phyloP scores from a whole-genome alignment of 2,329 filamentous ascomycete genomes.

The Penicillium sp. region DNA sequence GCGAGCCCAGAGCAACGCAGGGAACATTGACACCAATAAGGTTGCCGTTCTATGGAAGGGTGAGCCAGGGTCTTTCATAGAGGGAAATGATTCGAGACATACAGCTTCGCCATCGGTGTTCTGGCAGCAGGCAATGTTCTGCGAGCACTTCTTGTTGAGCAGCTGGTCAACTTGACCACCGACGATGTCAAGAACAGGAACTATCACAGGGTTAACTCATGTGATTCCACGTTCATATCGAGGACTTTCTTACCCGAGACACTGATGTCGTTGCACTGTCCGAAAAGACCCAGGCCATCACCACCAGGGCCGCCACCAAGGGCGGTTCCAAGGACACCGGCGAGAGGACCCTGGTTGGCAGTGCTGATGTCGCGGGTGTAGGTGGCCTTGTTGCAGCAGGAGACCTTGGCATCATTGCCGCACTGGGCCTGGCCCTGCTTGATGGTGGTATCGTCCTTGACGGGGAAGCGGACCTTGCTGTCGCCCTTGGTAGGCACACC shows the following conservation, averaged over 20 bases:
- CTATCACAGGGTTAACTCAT: not conserved
- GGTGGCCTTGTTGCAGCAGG: constrained; percentile 31
- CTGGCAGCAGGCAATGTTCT: constrained; percentile 31
- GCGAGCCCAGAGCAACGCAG: constrained; percentile 29
- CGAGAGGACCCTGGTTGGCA: constrained; percentile 18
- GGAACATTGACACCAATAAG: constrained; percentile 28
- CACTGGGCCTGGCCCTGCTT: constrained; percentile 22
- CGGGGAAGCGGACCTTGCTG: constrained; percentile 16
- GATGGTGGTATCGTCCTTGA: constrained; percentile 15
- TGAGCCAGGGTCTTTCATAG: not conserved
- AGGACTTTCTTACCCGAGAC: constrained; percentile 1
- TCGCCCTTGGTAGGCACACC: no score
- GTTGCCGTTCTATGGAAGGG: constrained; percentile 21
- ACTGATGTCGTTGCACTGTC: constrained; percentile 31
- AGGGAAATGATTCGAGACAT: constrained; percentile 1
- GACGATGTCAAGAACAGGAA: constrained; percentile 10
- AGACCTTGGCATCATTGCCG: constrained; percentile 21
- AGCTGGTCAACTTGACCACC: constrained; percentile 16
- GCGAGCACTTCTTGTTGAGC: constrained; percentile 28
- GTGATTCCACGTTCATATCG: not conserved
- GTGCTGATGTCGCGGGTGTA: constrained; percentile 18
- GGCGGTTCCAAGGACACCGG: constrained; percentile 23
- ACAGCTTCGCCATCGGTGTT: constrained; percentile 21
- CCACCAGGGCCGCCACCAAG: constrained; percentile 23
- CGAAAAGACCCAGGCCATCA: constrained; percentile 27